Conservation (phyloP, 129 eudicot genomes). For the Flaveria ramosissima region DNA sequence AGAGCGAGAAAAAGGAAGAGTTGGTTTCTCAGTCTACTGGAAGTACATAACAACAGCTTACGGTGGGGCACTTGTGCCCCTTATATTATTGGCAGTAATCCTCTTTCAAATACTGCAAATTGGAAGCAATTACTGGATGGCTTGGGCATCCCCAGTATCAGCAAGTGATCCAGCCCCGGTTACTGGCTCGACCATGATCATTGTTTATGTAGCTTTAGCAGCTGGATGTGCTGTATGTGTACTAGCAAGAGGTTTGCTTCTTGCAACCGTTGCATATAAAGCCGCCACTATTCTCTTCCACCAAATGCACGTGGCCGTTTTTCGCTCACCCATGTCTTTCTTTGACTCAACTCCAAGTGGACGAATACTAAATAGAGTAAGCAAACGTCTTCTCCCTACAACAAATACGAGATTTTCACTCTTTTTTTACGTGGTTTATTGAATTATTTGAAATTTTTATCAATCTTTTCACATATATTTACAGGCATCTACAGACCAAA, state of each 20-base stretch:
- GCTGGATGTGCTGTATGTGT: constrained; percentile 74
- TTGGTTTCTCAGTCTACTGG: constrained; percentile 49
- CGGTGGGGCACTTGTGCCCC: constrained; percentile 48
- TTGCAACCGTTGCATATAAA: constrained; percentile 62
- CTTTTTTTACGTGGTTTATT: not conserved
- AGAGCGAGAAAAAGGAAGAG: constrained; percentile 39
- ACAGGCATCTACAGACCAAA: constrained; percentile 48
- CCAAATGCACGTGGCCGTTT: constrained; percentile 74
- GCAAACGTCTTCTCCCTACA: constrained; percentile 13
- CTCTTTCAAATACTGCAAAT: constrained; percentile 58
- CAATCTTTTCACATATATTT: not conserved
- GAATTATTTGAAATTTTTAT: not conserved
- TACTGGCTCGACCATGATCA: constrained; percentile 49
- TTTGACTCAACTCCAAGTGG: constrained; percentile 97
- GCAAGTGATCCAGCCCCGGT: constrained; percentile 58
- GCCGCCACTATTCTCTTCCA: constrained; percentile 77
- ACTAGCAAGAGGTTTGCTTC: constrained; percentile 55
- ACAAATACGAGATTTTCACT: not conserved
- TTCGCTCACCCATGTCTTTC: constrained; percentile 96
- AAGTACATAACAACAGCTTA: constrained; percentile 47
- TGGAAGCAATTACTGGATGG: constrained; percentile 97
- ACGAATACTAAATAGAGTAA: constrained; percentile 79
- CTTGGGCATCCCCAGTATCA: constrained; percentile 90
- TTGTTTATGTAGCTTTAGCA: constrained; percentile 73
- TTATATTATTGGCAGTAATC: constrained; percentile 40